phyloP scores from a whole-genome alignment of 2,329 filamentous ascomycete species.

The Paraphaeosphaeria sporulosa region DNA sequence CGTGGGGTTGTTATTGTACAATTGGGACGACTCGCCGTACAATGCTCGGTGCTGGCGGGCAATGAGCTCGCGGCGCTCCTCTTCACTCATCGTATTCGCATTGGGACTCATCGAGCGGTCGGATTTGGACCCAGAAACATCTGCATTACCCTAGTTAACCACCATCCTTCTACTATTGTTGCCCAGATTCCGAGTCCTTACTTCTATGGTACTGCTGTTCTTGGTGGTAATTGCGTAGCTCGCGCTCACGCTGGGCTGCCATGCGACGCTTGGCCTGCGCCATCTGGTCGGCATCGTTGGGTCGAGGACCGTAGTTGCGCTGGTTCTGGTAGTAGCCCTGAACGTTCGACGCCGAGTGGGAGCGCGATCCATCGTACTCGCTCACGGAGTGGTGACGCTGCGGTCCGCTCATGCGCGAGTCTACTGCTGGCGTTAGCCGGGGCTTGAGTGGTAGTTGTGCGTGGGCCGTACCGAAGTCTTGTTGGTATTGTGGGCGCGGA shows the following conservation, averaged over 20 bases:
- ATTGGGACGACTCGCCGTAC: constrained; percentile 77
- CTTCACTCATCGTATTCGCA: constrained; percentile 86
- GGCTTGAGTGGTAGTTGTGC: constrained; percentile 13
- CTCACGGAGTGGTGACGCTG: constrained; percentile 84
- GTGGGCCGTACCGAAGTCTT: constrained; percentile 64
- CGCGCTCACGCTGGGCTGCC: constrained; percentile 98
- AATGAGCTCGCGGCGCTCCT: constrained; percentile 94
- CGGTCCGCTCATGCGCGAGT: constrained; percentile 72
- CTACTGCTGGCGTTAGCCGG: constrained; percentile 54
- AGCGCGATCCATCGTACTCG: constrained; percentile 80
- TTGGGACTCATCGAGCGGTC: constrained; percentile 85
- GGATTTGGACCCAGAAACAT: constrained; percentile 78
- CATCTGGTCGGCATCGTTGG: constrained; percentile 95
- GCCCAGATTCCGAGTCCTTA: constrained; percentile 83
- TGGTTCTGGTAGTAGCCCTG: constrained; percentile 96
- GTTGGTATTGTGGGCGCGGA: constrained; percentile 57
- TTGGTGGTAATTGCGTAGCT: constrained; percentile 99
- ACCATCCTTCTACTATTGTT: constrained; percentile 57
- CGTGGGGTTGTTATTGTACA: constrained; percentile 71
- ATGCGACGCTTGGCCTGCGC: constrained; percentile 99
- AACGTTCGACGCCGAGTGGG: constrained; percentile 77
- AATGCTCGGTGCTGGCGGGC: constrained; percentile 93
- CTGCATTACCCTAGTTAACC: constrained; percentile 68
- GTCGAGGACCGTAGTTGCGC: constrained; percentile 81
- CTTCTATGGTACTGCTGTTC: constrained; percentile 99